These are phyloP conservation scores for Lachancea sp. DNA, from an alignment of 805 yeast species.

Conservation along the genomic window DNA sequence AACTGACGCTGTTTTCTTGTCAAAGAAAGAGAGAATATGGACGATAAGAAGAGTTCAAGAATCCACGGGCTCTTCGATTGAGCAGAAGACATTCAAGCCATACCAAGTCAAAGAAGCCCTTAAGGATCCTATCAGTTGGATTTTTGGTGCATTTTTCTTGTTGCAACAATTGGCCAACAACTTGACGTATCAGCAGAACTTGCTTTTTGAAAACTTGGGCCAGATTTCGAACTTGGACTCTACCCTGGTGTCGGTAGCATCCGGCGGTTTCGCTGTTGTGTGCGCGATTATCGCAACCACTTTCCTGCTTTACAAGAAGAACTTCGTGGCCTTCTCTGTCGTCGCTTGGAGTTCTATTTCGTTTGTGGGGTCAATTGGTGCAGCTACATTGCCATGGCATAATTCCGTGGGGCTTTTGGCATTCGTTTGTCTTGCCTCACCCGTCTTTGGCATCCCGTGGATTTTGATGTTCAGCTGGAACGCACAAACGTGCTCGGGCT, in stretches of 20 bases:
- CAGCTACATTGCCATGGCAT: slow-evolving; percentile 40
- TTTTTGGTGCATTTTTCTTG: slow-evolving; percentile 37
- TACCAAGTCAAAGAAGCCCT: slow-evolving; percentile 46
- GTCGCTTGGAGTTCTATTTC: slow-evolving; percentile 39
- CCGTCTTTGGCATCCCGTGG: slow-evolving; percentile 38
- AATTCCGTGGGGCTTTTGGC: slow-evolving; percentile 43
- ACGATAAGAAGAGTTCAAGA: slow-evolving; percentile 40
- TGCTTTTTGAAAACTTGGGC: slow-evolving; percentile 43
- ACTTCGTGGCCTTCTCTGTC: slow-evolving; percentile 36
- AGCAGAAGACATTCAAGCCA: slow-evolving; percentile 42
- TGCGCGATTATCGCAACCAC: slow-evolving; percentile 36
- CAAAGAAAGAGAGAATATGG: slow-evolving; percentile 46
- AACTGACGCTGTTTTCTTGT: slow-evolving; percentile 42
- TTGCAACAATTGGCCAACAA: slow-evolving; percentile 47
- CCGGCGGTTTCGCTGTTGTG: slow-evolving; percentile 44
- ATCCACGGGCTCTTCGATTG: slow-evolving; percentile 38
- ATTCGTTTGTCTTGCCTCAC: slow-evolving; percentile 42
- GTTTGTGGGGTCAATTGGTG: slow-evolving; percentile 40
- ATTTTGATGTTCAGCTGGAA: slow-evolving; percentile 35
- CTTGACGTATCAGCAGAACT: slow-evolving; percentile 46
- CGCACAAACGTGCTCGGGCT: slow-evolving; percentile 37
- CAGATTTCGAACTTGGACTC: slow-evolving; percentile 39
- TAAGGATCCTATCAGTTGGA: slow-evolving; percentile 44
- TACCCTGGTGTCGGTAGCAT: slow-evolving; percentile 48
- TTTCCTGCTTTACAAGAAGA: slow-evolving; percentile 30